Base-by-base conservation (phyloP, 352 stramenopile genomes). In the Peronosclerospora sorghi region DNA sequence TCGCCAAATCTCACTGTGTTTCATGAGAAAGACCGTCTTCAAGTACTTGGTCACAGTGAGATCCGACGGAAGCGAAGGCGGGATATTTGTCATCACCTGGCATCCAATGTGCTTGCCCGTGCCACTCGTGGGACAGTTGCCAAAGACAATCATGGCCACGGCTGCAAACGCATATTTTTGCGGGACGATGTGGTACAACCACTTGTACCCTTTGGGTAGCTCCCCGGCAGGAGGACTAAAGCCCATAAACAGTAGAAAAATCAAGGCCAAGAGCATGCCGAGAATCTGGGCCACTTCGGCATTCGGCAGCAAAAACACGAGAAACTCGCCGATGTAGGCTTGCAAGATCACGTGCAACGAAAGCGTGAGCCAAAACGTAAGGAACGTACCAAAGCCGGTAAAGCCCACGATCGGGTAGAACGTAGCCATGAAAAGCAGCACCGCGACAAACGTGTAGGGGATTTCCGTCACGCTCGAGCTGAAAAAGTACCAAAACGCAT, bases 401-500 rank as follows among this genome's bases (percentile, higher is more conserved):
- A 83, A 77, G 45, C 66, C 68, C 5, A 78, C 65, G 12, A 68
- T 68, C 13, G 70, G 68, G 58, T 66, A 83, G 14, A 73, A 54
- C 51, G 54, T 37, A 65, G 7, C n/a, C 35, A 32, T 21, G 21
- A 41, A 74, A 19, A 81, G 14, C 15, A 78, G 28, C 21, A 46
- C 50, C 19, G 51, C 53, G 19, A 71, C 27, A 20, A 67, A 53
- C 1, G 71, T 51, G 51, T 78, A 81, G 36, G 68, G 68, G 37
- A 81, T 70, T 67, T 97, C 89, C 8, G 70, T 62, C 17, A 96
- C 35, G 6, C 8, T 41, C 8, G 20, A 10, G 29, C 10, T 70
- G 3, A 95, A 39, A 21, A 75, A 78, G 53, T 96, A 91, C 51
- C 83, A 79, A 7, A 74, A 46, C 17, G 78, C 55, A 29, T 82